Evolutionary conservation across 2,329 filamentous ascomycete species (phyloP), one percentile per base, ranked within the genome.

Genomic region (Fusarium sp.): DNA sequence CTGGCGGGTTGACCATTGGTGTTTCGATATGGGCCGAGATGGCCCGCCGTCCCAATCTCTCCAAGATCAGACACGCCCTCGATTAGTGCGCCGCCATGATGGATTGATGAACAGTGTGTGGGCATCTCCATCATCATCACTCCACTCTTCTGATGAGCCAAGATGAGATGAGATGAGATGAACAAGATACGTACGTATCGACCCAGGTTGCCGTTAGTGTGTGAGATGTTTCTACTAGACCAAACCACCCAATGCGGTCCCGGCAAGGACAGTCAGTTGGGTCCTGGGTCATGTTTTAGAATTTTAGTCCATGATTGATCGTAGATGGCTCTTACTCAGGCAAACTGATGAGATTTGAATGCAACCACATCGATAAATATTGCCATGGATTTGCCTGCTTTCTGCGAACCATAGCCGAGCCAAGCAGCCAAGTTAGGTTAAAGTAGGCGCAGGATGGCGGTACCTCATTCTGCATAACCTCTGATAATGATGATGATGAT

Each of bases 31-130:
- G 32, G 50, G 35, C 46, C 52, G 50, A 73, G 67, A 72, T 73
- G 65, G 70, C 62, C 65, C 66, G 71, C 58, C 65, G 71, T 66
- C 69, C 65, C 70, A 73, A 73, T 73, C 71, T 70, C 56, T 30
- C 27, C 9, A 59, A 72, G 71, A 73, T 73, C 71, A 72, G 67
- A 73, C 71, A 73, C 61, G 51, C 60, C 62, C 56, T 73, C 67
- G 68, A 71, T 73, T 72, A 72, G 70, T 73, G 70, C 66, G 65
- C 62, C 52, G 65, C 68, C 47, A 49, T 59, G 33, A 65, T 67
- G 53, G 52, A 56, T 35, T 17, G 17, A 37, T 37, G 35, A 33
- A 33, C 13, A 33, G 39, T 37, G 40, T 65, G 43, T 49, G 63
- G 59, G 35, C 35, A 52, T 47, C 35, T 37, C 35, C 35, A 37